These are phyloP conservation scores for Curvularia verruculosa DNA, from an alignment of 2,329 filamentous ascomycete species.

Conservation along the genomic window DNA sequence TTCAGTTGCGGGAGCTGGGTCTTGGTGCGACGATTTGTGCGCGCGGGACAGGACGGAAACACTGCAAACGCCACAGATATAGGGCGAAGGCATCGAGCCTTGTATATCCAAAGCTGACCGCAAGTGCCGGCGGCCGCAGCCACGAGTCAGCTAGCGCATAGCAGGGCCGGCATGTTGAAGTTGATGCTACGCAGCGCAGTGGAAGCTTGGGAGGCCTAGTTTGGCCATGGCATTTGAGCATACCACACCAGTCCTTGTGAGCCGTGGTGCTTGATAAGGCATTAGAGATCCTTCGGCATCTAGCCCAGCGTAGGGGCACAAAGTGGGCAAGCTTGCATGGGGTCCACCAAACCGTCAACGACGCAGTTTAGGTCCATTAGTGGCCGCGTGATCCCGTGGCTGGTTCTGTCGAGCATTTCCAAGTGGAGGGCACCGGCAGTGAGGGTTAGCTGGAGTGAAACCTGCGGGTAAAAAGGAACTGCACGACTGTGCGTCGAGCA, in stretches of 20 bases:
- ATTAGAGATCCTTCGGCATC: neutral
- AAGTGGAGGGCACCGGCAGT: slow-evolving; percentile 3
- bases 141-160: slow-evolving; percentile 4
- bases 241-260: neutral
- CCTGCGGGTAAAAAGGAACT: slow-evolving; percentile 6
- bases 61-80: neutral
- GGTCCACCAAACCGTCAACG: slow-evolving; percentile 3
- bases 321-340: neutral
- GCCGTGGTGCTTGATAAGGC: neutral
- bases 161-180: neutral
- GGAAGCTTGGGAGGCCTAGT: neutral
- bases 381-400: slow-evolving; percentile 5
- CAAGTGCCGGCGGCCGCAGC: slow-evolving; percentile 11
- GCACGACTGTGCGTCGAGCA: slow-evolving; percentile 1
- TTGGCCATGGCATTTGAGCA: neutral
- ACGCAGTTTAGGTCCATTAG: neutral
- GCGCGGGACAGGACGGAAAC: neutral
- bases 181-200: neutral
- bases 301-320: neutral
- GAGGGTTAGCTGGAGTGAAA: neutral
- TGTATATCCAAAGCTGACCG: neutral
- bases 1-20: slow-evolving; percentile 5
- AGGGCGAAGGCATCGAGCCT: neutral
- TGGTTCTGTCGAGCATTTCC: slow-evolving; percentile 5
- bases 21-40: slow-evolving; percentile 8